Base-by-base conservation (phyloP, 331 rosid genomes). In the Quercus phellos region DNA sequence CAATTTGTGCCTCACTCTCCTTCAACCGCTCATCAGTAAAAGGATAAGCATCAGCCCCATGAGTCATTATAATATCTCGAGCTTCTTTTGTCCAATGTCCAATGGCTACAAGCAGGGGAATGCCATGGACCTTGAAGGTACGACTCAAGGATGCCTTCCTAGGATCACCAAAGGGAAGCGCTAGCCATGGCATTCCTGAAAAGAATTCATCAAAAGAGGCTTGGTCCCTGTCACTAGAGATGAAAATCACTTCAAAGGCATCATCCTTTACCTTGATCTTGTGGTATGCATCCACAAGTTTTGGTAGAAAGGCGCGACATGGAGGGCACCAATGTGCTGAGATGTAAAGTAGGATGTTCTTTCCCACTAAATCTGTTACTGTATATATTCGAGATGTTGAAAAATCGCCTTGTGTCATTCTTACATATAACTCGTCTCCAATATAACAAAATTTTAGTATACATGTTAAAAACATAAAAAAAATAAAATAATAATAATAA, bases 281-380 rank as follows among this genome's bases (percentile, higher is more conserved):
- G 30, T 84, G 68, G 56, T 88, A 92, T 67, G 89, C 89, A 61
- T 90, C 86, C 8, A 77, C 16, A 51, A 90, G 96, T 72, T 86
- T 87, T 24, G 97, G 97, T 34, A 84, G 77, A 76, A 92, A 90
- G 35, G 89, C 92, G 17, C 85, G 87, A 78, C 92, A 90, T 51
- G 92, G 89, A 42, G 89, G 88, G 74, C 95, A 89, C 90, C 90
- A 89, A 7, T 88, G 88, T 5, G 92, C 96, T 51, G 97, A 92
- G 85, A 92, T 90, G 81, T 89, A 92, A 21, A 92, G 85, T 50
- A 92, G 89, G 69, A 89, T 77, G 55, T 32, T 88, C 87, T 90
- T 90, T 64, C 92, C 93, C 67, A 78, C 80, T 18, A 90, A 78
- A 67, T 86, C 84, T 18, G 89, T 84, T 74, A 27, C 29, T 27